phyloP scores from a whole-genome alignment of 768 basidiomycete species.

The Tricholoma terreum region DNA sequence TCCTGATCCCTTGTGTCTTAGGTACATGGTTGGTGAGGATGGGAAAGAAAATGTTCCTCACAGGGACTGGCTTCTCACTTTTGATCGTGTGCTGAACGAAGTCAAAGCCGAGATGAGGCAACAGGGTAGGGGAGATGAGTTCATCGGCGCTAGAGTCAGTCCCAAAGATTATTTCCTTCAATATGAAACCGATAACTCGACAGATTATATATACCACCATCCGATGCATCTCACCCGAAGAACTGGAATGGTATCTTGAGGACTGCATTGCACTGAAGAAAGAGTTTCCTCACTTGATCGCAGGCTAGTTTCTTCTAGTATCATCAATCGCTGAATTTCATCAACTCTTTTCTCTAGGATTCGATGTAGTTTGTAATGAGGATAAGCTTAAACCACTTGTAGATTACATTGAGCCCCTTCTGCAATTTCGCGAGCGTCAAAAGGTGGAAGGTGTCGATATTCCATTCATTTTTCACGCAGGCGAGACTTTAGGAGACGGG shows the following conservation, averaged over 20 bases:
- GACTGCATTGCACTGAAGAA: slow-evolving; percentile 74
- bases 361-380: slow-evolving; percentile 80
- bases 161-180: background rate
- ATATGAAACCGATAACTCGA: background rate
- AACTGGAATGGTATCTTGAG: slow-evolving; percentile 63
- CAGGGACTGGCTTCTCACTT: slow-evolving; percentile 53
- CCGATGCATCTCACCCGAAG: slow-evolving; percentile 50
- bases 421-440: slow-evolving; percentile 56
- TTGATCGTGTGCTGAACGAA: slow-evolving; percentile 48
- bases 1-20: slow-evolving; percentile 22
- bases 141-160: slow-evolving; percentile 62
- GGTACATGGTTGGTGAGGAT: slow-evolving; percentile 54
- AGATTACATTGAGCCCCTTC: slow-evolving; percentile 58
- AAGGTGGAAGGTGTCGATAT: slow-evolving; percentile 58
- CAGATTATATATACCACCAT: slow-evolving; percentile 74
- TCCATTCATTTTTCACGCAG: slow-evolving; percentile 79
- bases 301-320: slow-evolving; percentile 40
- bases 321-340: background rate
- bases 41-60: slow-evolving; percentile 59
- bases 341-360: slow-evolving; percentile 41
- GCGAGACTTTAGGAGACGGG: slow-evolving; percentile 79
- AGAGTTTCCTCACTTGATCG: slow-evolving; percentile 69
- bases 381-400: slow-evolving; percentile 56
- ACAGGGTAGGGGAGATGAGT: slow-evolving; percentile 56
- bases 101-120: slow-evolving; percentile 49